These are phyloP conservation scores for Heritiera fomes DNA, from an alignment of 345 rosid species.

Conservation along the genomic window DNA sequence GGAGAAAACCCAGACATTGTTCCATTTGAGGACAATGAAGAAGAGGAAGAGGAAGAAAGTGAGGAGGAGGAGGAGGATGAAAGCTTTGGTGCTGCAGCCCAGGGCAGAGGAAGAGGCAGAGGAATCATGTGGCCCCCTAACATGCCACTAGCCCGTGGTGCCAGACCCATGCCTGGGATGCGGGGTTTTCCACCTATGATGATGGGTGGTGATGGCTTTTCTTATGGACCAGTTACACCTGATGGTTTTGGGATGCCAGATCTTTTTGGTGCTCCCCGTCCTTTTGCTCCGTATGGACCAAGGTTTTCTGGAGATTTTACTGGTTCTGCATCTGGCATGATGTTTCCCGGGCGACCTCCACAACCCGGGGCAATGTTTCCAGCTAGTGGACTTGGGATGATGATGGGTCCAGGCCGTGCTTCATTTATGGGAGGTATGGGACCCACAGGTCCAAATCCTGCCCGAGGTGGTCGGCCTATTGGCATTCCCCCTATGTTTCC, in stretches of 20 bases:
- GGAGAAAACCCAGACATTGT: conserved; percentile 92
- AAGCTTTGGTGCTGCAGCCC: conserved; percentile 48
- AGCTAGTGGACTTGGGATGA: conserved; percentile 80
- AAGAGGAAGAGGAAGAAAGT: conserved; percentile 94
- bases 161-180: conserved; percentile 85
- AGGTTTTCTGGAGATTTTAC: conserved; percentile 89
- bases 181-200: conserved; percentile 79
- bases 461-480: conserved; percentile 60
- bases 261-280: conserved; percentile 75
- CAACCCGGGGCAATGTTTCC: conserved; percentile 81
- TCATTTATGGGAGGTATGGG: conserved; percentile 89
- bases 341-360: conserved; percentile 93
- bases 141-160: conserved; percentile 80
- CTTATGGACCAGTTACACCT: conserved; percentile 62
- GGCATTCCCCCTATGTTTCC: conserved; percentile 50
- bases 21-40: conserved; percentile 96
- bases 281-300: conserved; percentile 81
- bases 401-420: conserved; percentile 85
- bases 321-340: conserved; percentile 75
- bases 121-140: conserved; percentile 96
- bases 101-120: conserved; percentile 92
- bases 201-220: conserved; percentile 82
- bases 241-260: conserved; percentile 93
- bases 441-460: conserved; percentile 39
- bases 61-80: conserved; percentile 70